These are phyloP conservation scores for Pythium sp. DNA, from an alignment of 352 stramenopile genomes.

Conservation along the genomic window DNA sequence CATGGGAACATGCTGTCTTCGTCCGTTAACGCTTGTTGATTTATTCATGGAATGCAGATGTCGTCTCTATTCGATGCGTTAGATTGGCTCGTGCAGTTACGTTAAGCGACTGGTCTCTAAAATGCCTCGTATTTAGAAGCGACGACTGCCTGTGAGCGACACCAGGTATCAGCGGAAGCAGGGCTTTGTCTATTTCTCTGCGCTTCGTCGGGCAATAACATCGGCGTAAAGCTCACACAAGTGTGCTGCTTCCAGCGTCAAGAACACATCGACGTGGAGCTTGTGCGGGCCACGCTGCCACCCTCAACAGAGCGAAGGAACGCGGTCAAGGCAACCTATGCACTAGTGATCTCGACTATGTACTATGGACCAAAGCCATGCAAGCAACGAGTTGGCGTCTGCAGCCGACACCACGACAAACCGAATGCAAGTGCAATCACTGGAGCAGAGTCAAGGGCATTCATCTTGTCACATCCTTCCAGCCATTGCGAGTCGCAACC, in stretches of 20 bases:
- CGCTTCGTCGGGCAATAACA: neutral
- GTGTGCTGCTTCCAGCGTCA: neutral
- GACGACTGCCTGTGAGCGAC: neutral
- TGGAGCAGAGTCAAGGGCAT: neutral
- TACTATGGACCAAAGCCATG: conserved; percentile 7
- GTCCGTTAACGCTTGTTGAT: neutral
- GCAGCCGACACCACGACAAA: neutral
- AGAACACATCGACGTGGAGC: neutral
- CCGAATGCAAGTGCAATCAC: neutral
- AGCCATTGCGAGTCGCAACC: neutral
- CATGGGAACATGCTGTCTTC: neutral
- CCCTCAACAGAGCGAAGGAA: neutral
- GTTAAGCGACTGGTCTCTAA: neutral
- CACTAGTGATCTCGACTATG: conserved; percentile 4
- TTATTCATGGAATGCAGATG: neutral
- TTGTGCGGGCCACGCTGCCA: neutral
- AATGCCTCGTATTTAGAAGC: neutral
- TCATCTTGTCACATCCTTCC: neutral
- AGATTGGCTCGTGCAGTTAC: neutral
- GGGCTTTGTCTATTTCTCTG: neutral
- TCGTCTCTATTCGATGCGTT: neutral
- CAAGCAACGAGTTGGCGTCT: neutral
- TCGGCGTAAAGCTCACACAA: neutral
- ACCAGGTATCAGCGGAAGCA: neutral
- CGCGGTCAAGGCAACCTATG: neutral